Evolutionary conservation across 2,329 filamentous ascomycete species (phyloP).

Genomic region (Alternaria rosae): DNA sequence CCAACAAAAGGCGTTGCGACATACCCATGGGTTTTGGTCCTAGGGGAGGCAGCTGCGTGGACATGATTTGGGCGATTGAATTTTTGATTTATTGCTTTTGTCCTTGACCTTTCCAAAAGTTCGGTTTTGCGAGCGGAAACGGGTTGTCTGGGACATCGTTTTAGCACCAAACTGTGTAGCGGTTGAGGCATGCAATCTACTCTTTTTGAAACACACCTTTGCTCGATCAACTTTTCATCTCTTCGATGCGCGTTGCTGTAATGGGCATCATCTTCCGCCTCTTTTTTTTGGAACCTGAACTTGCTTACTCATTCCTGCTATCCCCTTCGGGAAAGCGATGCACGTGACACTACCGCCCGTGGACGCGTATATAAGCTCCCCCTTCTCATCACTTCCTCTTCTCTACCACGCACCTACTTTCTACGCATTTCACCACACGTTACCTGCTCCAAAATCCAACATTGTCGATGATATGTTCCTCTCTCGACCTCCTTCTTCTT

Average conservation of each 20-base stretch:
- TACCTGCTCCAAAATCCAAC: too few relatives aligned
- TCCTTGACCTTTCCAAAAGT: neutral
- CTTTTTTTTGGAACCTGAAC: neutral
- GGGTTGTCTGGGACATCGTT: neutral
- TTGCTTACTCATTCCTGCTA: neutral
- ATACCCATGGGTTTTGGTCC: neutral
- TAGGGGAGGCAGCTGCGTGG: too few relatives aligned
- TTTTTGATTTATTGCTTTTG: neutral
- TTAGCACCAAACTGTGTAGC: neutral
- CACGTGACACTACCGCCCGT: neutral
- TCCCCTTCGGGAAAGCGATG: neutral
- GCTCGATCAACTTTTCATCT: neutral
- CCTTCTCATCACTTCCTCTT: accelerated
- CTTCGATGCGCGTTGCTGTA: neutral
- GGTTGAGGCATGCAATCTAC: neutral
- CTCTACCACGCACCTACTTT: too few relatives aligned
- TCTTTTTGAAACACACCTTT: neutral
- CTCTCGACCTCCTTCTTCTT: neutral
- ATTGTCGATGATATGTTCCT: too few relatives aligned
- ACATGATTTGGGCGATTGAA: neutral
- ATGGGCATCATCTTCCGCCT: neutral
- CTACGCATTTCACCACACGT: too few relatives aligned
- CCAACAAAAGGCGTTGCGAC: neutral
- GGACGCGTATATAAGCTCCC: neutral
- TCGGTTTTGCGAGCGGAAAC: too few relatives aligned